Evolutionary conservation across 2,329 filamentous ascomycete species (phyloP), one percentile per base, ranked within the genome.

Genomic region (Aspergillus sp.): DNA sequence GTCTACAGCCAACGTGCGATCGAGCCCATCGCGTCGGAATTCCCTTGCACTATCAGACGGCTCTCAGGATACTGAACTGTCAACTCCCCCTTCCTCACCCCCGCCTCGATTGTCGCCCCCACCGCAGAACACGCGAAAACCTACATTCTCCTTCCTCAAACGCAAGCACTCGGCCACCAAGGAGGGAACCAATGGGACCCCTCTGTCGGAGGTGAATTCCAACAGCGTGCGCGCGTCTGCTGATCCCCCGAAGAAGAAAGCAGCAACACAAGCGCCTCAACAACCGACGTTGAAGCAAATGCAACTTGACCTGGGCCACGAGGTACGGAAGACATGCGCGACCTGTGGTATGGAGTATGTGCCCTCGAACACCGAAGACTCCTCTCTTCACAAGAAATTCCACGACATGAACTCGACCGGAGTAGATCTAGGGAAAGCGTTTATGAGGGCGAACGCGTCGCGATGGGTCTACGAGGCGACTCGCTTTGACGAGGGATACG

Each of bases 261-360:
- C 56, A 52, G 57, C 61, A 45, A 60, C 66, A 48, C 67, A 68
- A 41, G 69, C 69, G 46, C 68, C 69, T 33, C 67, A 64, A 33
- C 72, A 64, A 55, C 67, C 68, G 5, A 67, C 68, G 7, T 65
- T 87, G 58, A 81, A 81, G 50, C 85, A 88, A 67, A 85, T 85
- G 77, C 83, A 85, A 64, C 79, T 88, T 59, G 84, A 85, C 64
- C 75, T 87, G 12, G 85, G 84, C 2, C 76, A 78, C 40, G 79
- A 83, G 43, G 73, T 81, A 40, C 79, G 82, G 47, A 83, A 82
- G 63, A 83, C 80, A 11, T 89, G 87, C 71, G 75, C 77, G 39
- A 77, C 75, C 3, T 89, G 87, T 64, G 83, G 84, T 1, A 89
- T 89, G 87, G 84, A 87, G 53, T 89, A 88, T 64, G 80, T 85